Evolutionary conservation across 768 basidiomycete genomes (phyloP), one percentile per base, ranked within the genome.

Genomic region (Leccinum incarnatum): DNA sequence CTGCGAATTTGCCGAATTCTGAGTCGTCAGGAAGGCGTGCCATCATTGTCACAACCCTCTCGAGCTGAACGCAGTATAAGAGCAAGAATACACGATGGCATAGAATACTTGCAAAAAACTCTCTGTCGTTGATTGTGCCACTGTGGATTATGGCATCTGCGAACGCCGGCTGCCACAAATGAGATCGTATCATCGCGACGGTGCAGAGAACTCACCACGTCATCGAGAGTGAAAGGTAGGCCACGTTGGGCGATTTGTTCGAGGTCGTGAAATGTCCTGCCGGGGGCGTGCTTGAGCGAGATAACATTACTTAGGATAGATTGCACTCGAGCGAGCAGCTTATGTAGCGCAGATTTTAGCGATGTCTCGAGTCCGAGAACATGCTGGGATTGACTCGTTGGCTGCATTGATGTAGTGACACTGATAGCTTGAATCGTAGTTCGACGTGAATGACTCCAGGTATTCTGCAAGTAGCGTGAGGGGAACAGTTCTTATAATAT

Each of bases 21-120:
- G 66, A 68, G 53, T 69, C 68, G 23, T 75, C 65, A 2, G 74
- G 74, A 48, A 81, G 74, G 17, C 79, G 78, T 2, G 89, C 77
- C 86, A 91, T 86, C 34, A 83, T 62, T n/a, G 77, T 74, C 52
- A 91, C 69, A 7, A 83, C 58, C 47, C 82, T 81, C 72, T 91
- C 89, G 36, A 91, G 81, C 87, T 88, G 54, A 37, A 15, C 17
- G 17, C 56, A n/a, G 19, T 2, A 46, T 60, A 23, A 65, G 66
- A 40, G 11, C 60, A 51, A 17, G 55, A 34, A 42, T 30, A 42
- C 45, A 36, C 19, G 21, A 12, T 46, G n/a, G 29, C 55, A 25
- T 36, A 15, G 48, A 46, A 53, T 21, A 75, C 81, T 69, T 67
- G 80, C 88, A 70, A 89, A 69, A 61, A 88, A 70, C 29, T 81